Evolutionary conservation across 202 grass and related monocot genomes (phyloP).

Genomic region (Carex sylvatica): DNA sequence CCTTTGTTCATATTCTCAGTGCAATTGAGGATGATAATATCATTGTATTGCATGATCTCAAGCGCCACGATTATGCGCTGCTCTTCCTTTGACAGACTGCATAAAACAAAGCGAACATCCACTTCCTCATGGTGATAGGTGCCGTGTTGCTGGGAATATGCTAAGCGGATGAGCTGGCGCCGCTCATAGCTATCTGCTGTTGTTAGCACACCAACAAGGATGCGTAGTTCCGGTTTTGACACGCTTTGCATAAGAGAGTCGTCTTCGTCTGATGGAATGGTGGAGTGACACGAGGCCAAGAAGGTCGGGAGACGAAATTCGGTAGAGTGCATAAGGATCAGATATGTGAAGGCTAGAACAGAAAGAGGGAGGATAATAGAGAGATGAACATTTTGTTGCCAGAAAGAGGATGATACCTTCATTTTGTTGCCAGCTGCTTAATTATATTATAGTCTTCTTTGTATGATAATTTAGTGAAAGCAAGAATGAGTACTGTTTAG

Average conservation of each 20-base stretch:
- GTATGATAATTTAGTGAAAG: too few relatives aligned
- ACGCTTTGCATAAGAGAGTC: not conserved
- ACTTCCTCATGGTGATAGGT: not conserved
- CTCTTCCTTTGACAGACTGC: conserved; percentile 26
- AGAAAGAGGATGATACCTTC: not conserved
- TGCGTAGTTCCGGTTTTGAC: not conserved
- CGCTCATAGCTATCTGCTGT: conserved; percentile 22
- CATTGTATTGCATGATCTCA: conserved; percentile 29
- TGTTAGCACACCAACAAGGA: conserved; percentile 25
- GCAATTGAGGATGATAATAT: conserved; percentile 32
- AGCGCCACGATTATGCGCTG: conserved; percentile 18
- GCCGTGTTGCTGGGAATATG: conserved; percentile 10
- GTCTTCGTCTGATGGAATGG: not conserved
- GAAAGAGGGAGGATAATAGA: conserved; percentile 35
- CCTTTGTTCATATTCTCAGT: conserved; percentile 29
- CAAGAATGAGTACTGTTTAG: too few relatives aligned
- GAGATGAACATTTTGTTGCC: conserved; percentile 13
- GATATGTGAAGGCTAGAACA: conserved; percentile 48
- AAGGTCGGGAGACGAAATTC: conserved; percentile 40
- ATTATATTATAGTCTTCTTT: too few relatives aligned
- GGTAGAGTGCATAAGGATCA: conserved; percentile 44
- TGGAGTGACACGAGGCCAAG: not conserved
- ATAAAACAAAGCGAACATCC: conserved; percentile 31
- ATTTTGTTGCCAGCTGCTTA: not conserved
- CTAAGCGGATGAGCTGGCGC: conserved; percentile 25